These are phyloP conservation scores for Fusarium penzigii DNA, from an alignment of 2,329 filamentous ascomycete species.

Conservation along the genomic window DNA sequence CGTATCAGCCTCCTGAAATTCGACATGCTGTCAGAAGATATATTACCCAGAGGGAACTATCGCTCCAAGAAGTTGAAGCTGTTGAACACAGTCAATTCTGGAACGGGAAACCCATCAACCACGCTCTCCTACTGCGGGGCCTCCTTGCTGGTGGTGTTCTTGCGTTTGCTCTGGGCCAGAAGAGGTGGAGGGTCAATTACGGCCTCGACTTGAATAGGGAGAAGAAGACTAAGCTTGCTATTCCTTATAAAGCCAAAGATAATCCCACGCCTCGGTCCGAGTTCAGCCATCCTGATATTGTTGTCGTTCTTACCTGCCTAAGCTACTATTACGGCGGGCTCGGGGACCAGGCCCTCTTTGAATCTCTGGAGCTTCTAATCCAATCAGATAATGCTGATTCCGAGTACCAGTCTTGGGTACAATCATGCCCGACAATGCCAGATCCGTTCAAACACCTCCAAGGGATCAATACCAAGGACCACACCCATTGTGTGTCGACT, in stretches of 20 bases:
- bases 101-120: constrained; percentile 30
- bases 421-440: too few relatives aligned
- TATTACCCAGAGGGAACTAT: constrained; percentile 40
- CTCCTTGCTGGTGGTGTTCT: constrained; percentile 59
- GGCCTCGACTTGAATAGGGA: constrained; percentile 49
- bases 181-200: constrained; percentile 67
- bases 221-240: constrained; percentile 49
- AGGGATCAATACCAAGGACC: constrained; percentile 62
- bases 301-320: constrained; percentile 56
- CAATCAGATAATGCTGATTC: constrained; percentile 51
- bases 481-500: constrained; percentile 42
- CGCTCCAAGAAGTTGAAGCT: constrained; percentile 26
- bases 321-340: constrained; percentile 61
- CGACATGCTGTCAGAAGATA: constrained; percentile 42
- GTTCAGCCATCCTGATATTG: constrained; percentile 63
- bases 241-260: constrained; percentile 63
- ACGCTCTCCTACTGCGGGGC: constrained; percentile 53
- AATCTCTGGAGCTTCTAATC: constrained; percentile 47
- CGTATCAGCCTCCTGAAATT: constrained; percentile 32
- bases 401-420: constrained; percentile 57
- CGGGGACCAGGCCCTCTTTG: constrained; percentile 47
- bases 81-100: constrained; percentile 43
- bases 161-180: constrained; percentile 52
- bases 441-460: constrained; percentile 28
- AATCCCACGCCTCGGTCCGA: constrained; percentile 55